A percentile compares a stretch with the other conserved stretches of the same genome.
phyloP scores from a whole-genome alignment of 257 asterid species.

The Oldenlandia corymbosa region DNA sequence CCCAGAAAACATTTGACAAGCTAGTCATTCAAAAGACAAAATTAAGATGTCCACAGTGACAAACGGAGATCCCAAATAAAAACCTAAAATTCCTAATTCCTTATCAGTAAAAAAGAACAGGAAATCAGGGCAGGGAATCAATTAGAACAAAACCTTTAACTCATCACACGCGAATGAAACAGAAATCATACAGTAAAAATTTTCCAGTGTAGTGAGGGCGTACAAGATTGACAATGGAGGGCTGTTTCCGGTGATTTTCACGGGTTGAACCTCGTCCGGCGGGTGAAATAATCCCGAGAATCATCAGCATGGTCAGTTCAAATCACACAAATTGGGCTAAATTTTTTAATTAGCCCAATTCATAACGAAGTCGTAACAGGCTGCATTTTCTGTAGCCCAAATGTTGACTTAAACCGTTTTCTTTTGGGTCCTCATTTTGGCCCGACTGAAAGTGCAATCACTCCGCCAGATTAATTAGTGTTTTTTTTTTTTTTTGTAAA shows the following conservation, averaged over 20 bases:
- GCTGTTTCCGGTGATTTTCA: background rate
- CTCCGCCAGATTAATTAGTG: too few relatives aligned
- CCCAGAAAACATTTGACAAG: background rate
- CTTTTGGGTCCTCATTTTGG: too few relatives aligned
- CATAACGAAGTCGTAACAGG: too few relatives aligned
- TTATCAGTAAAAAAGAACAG: background rate
- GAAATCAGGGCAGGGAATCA: background rate
- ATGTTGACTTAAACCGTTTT: too few relatives aligned
- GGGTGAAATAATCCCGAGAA: background rate
- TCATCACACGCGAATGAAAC: too few relatives aligned
- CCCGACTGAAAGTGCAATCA: too few relatives aligned
- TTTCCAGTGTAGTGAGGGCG: too few relatives aligned
- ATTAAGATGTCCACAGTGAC: background rate
- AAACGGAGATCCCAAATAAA: too few relatives aligned
- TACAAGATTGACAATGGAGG: background rate
- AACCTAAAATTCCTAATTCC: background rate
- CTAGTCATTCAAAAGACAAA: background rate
- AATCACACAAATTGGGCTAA: background rate
- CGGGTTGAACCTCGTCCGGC: background rate
- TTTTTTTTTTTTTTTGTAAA: too few relatives aligned
- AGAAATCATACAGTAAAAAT: background rate
- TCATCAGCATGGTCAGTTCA: background rate
- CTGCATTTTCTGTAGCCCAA: too few relatives aligned
- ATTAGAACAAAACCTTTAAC: background rate
- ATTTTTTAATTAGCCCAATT: too few relatives aligned